Percentiles rank a stretch among this genome's conserved stretches.
These are phyloP conservation scores for Ophiostoma sp. DNA, from an alignment of 2,329 filamentous ascomycete genomes.

Conservation along the genomic window DNA sequence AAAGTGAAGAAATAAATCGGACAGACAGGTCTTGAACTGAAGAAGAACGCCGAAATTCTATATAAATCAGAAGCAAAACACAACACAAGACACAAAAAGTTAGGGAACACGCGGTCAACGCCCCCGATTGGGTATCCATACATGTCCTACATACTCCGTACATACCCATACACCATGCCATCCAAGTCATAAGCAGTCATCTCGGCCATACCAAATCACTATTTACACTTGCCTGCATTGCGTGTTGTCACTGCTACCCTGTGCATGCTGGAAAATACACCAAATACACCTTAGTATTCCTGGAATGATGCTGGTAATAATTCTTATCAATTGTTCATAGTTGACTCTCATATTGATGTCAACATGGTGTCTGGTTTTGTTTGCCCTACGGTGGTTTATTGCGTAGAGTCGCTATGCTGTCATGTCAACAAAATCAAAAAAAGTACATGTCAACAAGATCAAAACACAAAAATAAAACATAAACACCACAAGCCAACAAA, in stretches of 20 bases:
- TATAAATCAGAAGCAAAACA: not conserved
- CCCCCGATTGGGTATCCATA: constrained; percentile 22
- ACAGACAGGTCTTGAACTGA: not conserved
- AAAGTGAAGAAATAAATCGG: not conserved
- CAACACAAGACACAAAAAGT: not conserved
- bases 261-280: constrained; percentile 11
- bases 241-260: not conserved
- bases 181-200: not conserved
- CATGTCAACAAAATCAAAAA: too few relatives aligned
- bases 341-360: too few relatives aligned
- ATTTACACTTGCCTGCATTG: constrained; percentile 1
- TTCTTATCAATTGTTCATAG: too few relatives aligned
- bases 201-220: not conserved
- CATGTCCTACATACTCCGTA: not conserved
- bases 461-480: too few relatives aligned
- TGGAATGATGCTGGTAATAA: too few relatives aligned
- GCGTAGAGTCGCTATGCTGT: too few relatives aligned
- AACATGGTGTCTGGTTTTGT: too few relatives aligned
- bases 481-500: too few relatives aligned
- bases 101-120: not conserved
- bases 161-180: not conserved
- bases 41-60: not conserved
- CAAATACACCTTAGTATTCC: not conserved
- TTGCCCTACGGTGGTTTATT: too few relatives aligned
- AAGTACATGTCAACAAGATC: too few relatives aligned